Percentiles rank a stretch among this genome's conserved stretches.
Evolutionary conservation across 768 basidiomycete genomes (phyloP).

Genomic region (Naganishia onofrii): DNA sequence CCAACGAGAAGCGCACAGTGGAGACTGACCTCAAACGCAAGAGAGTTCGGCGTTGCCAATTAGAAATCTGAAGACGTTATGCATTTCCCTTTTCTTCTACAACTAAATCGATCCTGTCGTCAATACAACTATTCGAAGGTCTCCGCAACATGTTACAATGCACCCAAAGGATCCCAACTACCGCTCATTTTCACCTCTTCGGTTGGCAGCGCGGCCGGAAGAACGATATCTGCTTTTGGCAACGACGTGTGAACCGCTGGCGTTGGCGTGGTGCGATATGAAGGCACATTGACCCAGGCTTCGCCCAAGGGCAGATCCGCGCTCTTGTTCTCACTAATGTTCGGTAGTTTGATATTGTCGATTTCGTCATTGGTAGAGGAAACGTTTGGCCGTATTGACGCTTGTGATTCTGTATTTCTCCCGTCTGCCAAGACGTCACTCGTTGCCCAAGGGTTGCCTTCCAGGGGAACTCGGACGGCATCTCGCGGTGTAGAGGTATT

Average conservation of each 20-base stretch:
- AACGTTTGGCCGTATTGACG: background rate
- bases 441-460: slow-evolving; percentile 12
- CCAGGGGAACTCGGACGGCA: background rate
- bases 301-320: background rate
- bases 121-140: slow-evolving; percentile 2
- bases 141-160: background rate
- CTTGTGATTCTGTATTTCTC: background rate
- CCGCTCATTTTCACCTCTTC: slow-evolving; percentile 7
- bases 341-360: slow-evolving; percentile 15
- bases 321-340: slow-evolving; percentile 3
- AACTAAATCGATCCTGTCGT: background rate
- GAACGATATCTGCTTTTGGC: background rate
- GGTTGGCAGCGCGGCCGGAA: background rate
- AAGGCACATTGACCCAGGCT: slow-evolving; percentile 3
- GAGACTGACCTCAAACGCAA: background rate
- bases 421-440: background rate
- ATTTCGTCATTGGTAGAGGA: slow-evolving; percentile 11
- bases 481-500: background rate
- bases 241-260: background rate
- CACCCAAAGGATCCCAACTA: slow-evolving; percentile 28
- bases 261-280: slow-evolving; percentile 2
- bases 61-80: background rate
- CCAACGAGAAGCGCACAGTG: slow-evolving; percentile 1
- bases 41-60: background rate
- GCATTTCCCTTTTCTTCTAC: background rate